Conservation (phyloP, 73 alveolate genomes). For the Blepharisma stoltei region DNA sequence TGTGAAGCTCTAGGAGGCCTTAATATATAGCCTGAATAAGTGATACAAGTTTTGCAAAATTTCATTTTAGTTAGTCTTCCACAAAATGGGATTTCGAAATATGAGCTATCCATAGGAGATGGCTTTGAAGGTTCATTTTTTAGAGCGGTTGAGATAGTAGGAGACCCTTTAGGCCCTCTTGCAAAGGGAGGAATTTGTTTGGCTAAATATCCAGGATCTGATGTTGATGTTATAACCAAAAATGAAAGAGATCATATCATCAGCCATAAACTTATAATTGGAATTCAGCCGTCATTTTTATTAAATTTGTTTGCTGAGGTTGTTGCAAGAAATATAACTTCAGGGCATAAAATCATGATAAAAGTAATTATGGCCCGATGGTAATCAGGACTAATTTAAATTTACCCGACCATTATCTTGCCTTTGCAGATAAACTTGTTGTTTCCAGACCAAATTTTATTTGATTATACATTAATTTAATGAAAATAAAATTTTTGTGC, state of each 20-base stretch:
- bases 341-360: conserved; percentile 2
- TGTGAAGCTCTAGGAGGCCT: conserved; percentile 63
- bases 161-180: not conserved
- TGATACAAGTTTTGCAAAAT: conserved; percentile 60
- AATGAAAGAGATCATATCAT: not conserved
- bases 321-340: not conserved
- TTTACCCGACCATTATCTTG: no score
- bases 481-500: no score
- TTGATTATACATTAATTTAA: no score
- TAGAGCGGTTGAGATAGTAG: not conserved
- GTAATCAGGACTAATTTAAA: not conserved
- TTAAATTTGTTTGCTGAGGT: not conserved
- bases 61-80: conserved; percentile 22
- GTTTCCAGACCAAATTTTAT: no score
- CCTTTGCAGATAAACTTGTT: no score
- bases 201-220: conserved; percentile 1
- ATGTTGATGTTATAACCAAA: not conserved
- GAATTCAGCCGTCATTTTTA: not conserved
- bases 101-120: conserved; percentile 9
- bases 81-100: not conserved
- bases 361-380: not conserved
- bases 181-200: not conserved
- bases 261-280: not conserved
- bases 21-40: not conserved
- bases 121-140: not conserved